Evolutionary conservation across 257 asterid genomes (phyloP).

Genomic region (Osmanthus fragrans): DNA sequence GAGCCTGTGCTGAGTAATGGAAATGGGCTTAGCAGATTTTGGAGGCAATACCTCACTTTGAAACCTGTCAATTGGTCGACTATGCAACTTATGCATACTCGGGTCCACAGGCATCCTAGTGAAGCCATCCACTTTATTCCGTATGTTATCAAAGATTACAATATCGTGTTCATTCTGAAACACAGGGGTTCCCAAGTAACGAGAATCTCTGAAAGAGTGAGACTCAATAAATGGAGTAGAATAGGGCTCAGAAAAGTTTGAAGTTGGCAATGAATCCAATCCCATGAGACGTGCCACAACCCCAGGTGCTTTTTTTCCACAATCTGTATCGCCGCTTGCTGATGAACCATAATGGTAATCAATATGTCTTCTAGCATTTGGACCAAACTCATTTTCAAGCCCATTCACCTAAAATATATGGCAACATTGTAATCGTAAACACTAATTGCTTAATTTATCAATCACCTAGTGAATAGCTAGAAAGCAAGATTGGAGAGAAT

Average conservation of each 20-base stretch:
- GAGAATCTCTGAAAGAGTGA: slow-evolving; percentile 62
- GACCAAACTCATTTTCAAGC: slow-evolving; percentile 49
- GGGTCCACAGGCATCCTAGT: slow-evolving; percentile 66
- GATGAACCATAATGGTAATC: slow-evolving; percentile 62
- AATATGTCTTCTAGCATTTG: slow-evolving; percentile 34
- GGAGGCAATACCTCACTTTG: slow-evolving; percentile 85
- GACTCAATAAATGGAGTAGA: slow-evolving; percentile 47
- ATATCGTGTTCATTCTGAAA: slow-evolving; percentile 66
- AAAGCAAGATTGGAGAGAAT: slow-evolving; percentile 14
- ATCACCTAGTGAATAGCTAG: slow-evolving; percentile 13
- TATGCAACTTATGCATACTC: slow-evolving; percentile 64
- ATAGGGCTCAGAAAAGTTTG: slow-evolving; percentile 54
- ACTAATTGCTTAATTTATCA: slow-evolving; percentile 11
- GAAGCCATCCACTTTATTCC: slow-evolving; percentile 79
- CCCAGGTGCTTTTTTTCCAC: slow-evolving; percentile 74
- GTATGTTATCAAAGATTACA: slow-evolving; percentile 71
- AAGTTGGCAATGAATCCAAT: slow-evolving; percentile 75
- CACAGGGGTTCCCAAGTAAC: slow-evolving; percentile 43
- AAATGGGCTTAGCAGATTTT: slow-evolving; percentile 76
- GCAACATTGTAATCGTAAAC: slow-evolving; percentile 15
- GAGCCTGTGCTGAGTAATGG: slow-evolving; percentile 68
- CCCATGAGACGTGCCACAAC: slow-evolving; percentile 99
- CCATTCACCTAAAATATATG: slow-evolving; percentile 43
- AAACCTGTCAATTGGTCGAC: slow-evolving; percentile 76
- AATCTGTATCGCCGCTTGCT: slow-evolving; percentile 55